Evolutionary conservation across 192 early-diverging fungal genomes (phyloP).

Genomic region (Umbelopsis vinacea): DNA sequence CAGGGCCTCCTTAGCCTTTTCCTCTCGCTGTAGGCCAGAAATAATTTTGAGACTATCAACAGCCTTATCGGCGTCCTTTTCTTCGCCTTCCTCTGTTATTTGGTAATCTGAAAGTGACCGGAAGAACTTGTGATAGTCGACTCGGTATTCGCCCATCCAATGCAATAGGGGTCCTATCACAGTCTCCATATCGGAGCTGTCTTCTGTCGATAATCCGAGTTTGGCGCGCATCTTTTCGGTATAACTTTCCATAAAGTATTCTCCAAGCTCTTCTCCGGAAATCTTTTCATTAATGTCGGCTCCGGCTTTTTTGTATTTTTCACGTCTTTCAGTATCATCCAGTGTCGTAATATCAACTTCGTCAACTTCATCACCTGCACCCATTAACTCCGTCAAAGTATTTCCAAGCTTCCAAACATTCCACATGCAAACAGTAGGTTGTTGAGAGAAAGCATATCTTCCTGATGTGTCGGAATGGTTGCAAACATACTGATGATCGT

Average conservation of each 20-base stretch:
- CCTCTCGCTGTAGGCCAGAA: conserved; percentile 30
- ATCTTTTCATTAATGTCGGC: conserved; percentile 55
- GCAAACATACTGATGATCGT: conserved; percentile 80
- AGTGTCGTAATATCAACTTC: conserved; percentile 39
- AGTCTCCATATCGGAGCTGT: conserved; percentile 53
- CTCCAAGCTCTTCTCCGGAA: conserved; percentile 53
- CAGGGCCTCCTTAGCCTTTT: conserved; percentile 36
- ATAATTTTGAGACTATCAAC: conserved; percentile 30
- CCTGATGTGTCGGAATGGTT: conserved; percentile 80
- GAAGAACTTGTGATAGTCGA: conserved; percentile 82
- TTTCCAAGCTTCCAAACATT: conserved; percentile 76
- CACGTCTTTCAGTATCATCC: conserved; percentile 24
- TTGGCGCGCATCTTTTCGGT: conserved; percentile 64
- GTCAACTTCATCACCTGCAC: conserved; percentile 55
- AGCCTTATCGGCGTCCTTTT: conserved; percentile 26
- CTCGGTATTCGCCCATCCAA: conserved; percentile 61
- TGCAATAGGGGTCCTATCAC: conserved; percentile 71
- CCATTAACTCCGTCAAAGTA: conserved; percentile 68
- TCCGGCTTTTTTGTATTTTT: conserved; percentile 38
- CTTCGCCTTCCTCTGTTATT: conserved; percentile 31
- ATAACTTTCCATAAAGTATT: conserved; percentile 55
- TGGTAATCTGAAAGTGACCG: conserved; percentile 63
- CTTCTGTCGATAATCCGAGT: conserved; percentile 47
- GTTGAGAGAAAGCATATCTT: conserved; percentile 69
- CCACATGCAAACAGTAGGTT: conserved; percentile 82